phyloP scores from a whole-genome alignment of 768 basidiomycete genomes.

The Sporobolomyces pararoseus region DNA sequence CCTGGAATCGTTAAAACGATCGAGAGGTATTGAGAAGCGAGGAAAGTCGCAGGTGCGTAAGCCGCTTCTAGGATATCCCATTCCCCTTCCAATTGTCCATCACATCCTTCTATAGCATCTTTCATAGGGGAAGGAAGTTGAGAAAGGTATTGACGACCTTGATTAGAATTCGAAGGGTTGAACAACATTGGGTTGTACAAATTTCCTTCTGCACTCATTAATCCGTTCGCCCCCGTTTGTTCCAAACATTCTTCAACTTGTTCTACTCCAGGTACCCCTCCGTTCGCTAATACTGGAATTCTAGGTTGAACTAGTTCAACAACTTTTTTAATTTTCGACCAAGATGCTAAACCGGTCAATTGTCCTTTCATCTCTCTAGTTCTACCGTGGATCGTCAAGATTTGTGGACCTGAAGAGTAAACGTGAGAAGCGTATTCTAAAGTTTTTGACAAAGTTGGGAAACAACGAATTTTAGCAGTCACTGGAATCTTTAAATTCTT shows the following conservation, averaged over 20 bases:
- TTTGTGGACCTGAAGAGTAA: conserved; percentile 89
- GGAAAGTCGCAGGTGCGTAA: conserved; percentile 52
- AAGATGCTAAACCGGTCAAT: conserved; percentile 47
- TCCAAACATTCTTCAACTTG: conserved; percentile 75
- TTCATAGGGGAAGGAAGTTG: conserved; percentile 36
- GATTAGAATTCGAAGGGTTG: conserved; percentile 38
- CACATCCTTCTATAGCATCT: conserved; percentile 31
- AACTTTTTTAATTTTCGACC: conserved; percentile 76
- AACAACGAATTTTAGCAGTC: conserved; percentile 92
- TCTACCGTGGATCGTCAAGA: conserved; percentile 88
- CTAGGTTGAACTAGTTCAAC: conserved; percentile 69
- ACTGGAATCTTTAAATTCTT: conserved; percentile 81
- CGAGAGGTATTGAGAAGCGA: conserved; percentile 76
- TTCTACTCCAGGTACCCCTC: conserved; percentile 82
- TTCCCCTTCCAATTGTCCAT: conserved; percentile 23
- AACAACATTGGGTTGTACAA: conserved; percentile 86
- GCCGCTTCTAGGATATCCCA: conserved; percentile 19
- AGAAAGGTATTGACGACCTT: conserved; percentile 26
- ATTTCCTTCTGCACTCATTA: conserved; percentile 90
- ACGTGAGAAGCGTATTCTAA: conserved; percentile 95
- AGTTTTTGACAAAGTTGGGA: conserved; percentile 76
- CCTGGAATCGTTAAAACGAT: conserved; percentile 61
- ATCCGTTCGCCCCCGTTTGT: conserved; percentile 80
- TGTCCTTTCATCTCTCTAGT: conserved; percentile 87
- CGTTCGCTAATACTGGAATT: conserved; percentile 94